Evolutionary conservation across 768 basidiomycete species (phyloP).

Genomic region (Boletus sensibilis): DNA sequence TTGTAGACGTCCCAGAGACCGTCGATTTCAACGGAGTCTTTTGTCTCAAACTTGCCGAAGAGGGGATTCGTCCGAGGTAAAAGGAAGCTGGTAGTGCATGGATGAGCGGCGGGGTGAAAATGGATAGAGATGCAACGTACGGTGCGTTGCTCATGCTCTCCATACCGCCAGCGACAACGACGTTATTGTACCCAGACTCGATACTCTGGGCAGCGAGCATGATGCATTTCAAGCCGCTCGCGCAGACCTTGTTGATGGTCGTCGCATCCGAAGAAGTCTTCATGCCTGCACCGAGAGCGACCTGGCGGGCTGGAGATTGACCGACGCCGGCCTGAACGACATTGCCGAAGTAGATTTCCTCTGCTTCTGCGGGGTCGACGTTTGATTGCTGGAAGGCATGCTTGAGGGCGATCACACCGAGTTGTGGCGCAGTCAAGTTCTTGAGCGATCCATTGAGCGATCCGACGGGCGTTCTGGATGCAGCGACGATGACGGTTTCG

Average conservation of each 20-base stretch:
- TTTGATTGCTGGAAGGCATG: constrained; percentile 81
- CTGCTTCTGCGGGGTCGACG: constrained; percentile 78
- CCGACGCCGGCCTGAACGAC: constrained; percentile 97
- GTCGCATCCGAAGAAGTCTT: constrained; percentile 88
- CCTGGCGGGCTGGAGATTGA: constrained; percentile 97
- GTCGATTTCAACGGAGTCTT: constrained; percentile 86
- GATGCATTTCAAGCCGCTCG: constrained; percentile 93
- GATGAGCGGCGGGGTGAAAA: constrained; percentile 4
- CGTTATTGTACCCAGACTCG: constrained; percentile 76
- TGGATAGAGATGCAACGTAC: constrained; percentile 49
- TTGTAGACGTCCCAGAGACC: constrained; percentile 98
- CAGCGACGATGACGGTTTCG: constrained; percentile 93
- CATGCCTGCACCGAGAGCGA: constrained; percentile 88
- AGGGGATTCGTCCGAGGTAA: constrained; percentile 75
- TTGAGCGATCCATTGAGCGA: constrained; percentile 91
- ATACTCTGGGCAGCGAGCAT: constrained; percentile 93
- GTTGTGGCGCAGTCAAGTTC: constrained; percentile 84
- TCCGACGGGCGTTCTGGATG: constrained; percentile 91
- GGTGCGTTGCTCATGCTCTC: constrained; percentile 99
- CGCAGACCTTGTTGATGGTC: constrained; percentile 99
- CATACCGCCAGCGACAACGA: constrained; percentile 96
- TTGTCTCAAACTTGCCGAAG: constrained; percentile 87
- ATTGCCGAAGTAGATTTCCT: constrained; percentile 97
- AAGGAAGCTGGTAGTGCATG: constrained; percentile 56
- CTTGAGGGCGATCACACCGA: constrained; percentile 86